Evolutionary conservation across 805 yeast species (phyloP).

Genomic region (Pichia eremophila): DNA sequence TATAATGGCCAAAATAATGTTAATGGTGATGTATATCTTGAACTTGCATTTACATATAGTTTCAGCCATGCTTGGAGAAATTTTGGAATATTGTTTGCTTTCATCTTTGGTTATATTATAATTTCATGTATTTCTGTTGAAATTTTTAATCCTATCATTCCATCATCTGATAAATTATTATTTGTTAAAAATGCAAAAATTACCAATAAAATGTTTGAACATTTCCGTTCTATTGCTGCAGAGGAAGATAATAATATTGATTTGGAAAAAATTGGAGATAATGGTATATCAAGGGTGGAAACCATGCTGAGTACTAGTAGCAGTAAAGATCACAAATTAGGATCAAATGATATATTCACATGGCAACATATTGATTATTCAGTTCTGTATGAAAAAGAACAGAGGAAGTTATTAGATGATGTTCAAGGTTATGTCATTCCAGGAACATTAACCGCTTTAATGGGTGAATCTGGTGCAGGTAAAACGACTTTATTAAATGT

Average conservation of each 20-base stretch:
- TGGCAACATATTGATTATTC: conserved; percentile 57
- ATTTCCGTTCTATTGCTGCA: neutral
- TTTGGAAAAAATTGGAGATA: neutral
- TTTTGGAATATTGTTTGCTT: conserved; percentile 44
- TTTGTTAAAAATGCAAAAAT: conserved; percentile 22
- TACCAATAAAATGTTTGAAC: conserved; percentile 20
- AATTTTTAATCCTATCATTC: conserved; percentile 20
- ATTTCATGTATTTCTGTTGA: conserved; percentile 25
- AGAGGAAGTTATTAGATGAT: conserved; percentile 33
- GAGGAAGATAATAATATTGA: neutral
- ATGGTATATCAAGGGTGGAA: conserved; percentile 1
- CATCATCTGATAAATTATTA: conserved; percentile 27
- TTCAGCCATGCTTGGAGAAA: conserved; percentile 72
- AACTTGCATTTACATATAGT: conserved; percentile 38
- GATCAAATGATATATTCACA: conserved; percentile 40
- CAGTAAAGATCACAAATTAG: conserved; percentile 16
- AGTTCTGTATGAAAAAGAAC: conserved; percentile 37
- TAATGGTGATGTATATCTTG: conserved; percentile 41
- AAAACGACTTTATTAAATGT: conserved; percentile 49
- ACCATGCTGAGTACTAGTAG: neutral
- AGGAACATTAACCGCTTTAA: conserved; percentile 49
- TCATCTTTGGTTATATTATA: conserved; percentile 31
- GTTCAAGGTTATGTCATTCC: conserved; percentile 40
- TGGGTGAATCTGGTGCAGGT: conserved; percentile 63
- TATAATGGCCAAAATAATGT: conserved; percentile 29